Percentiles rank a stretch among this genome's conserved stretches.
phyloP scores from a whole-genome alignment of 2,329 filamentous ascomycete species.

The Hypoxylon sp. region DNA sequence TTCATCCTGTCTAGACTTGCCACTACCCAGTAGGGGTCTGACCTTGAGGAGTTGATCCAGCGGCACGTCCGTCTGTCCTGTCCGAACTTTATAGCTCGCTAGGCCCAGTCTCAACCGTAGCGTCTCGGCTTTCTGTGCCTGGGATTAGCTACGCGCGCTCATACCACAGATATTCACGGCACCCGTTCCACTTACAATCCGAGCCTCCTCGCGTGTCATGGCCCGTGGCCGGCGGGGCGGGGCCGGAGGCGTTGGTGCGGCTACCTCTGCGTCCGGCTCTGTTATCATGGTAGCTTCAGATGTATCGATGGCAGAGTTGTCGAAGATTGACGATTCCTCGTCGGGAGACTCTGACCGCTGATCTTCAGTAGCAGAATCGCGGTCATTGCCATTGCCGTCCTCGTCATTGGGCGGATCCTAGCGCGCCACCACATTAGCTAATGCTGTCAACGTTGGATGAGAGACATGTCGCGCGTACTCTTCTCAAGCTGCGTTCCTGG shows the following conservation, averaged over 20 bases:
- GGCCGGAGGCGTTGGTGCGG: conserved; percentile 34
- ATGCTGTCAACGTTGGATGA: neutral
- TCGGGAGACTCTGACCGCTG: conserved; percentile 57
- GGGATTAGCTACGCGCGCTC: conserved; percentile 17
- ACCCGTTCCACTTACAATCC: conserved; percentile 59
- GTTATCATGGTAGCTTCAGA: conserved; percentile 66
- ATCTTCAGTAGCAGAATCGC: conserved; percentile 23
- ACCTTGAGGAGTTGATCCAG: conserved; percentile 73
- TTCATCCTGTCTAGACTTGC: neutral
- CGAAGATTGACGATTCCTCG: conserved; percentile 65
- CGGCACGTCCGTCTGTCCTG: conserved; percentile 77
- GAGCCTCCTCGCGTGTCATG: conserved; percentile 67
- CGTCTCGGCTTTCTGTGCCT: conserved; percentile 72
- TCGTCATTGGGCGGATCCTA: conserved; percentile 22
- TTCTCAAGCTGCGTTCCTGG: conserved; percentile 26
- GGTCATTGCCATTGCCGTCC: conserved; percentile 12
- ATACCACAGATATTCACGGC: too few relatives aligned
- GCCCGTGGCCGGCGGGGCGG: conserved; percentile 44
- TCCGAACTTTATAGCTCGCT: conserved; percentile 81
- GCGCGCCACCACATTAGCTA: conserved; percentile 32
- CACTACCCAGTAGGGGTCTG: conserved; percentile 51
- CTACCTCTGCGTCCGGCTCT: conserved; percentile 60
- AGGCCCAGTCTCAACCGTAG: conserved; percentile 78
- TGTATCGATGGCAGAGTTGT: conserved; percentile 63
- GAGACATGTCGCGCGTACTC: conserved; percentile 20